Conservation (phyloP, 345 rosid species). For the Camelina hispida region DNA sequence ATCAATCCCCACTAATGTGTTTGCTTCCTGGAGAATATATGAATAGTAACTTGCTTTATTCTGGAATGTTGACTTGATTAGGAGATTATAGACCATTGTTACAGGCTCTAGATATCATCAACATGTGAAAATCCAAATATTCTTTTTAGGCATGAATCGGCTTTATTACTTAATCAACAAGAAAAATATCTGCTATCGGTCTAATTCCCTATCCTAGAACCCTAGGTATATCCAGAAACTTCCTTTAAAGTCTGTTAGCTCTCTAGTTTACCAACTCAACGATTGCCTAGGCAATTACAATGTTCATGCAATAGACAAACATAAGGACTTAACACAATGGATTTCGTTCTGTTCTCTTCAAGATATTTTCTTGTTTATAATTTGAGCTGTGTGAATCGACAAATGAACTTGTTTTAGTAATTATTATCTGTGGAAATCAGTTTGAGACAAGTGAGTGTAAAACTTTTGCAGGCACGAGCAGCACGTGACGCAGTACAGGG, state of each 20-base stretch:
- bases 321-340: not conserved
- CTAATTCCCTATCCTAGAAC: not conserved
- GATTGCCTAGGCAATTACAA: slow-evolving; percentile 8
- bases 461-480: slow-evolving; percentile 67
- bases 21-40: not conserved
- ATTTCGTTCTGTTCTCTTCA: not conserved
- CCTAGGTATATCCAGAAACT: not conserved
- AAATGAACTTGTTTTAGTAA: not conserved
- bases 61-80: slow-evolving; percentile 10
- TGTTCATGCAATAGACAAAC: not conserved
- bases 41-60: slow-evolving; percentile 16
- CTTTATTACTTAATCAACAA: too few relatives aligned
- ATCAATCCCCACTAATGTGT: not conserved
- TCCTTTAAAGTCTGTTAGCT: too few relatives aligned
- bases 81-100: not conserved
- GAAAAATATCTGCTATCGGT: not conserved
- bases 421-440: not conserved
- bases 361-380: not conserved
- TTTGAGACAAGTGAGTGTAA: not conserved
- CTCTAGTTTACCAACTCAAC: too few relatives aligned
- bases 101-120: not conserved
- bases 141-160: not conserved
- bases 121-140: too few relatives aligned
- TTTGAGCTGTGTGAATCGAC: not conserved
- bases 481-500: slow-evolving; percentile 76